These are phyloP conservation scores for Candida ipomoeae DNA, from an alignment of 805 yeast species.

Conservation along the genomic window DNA sequence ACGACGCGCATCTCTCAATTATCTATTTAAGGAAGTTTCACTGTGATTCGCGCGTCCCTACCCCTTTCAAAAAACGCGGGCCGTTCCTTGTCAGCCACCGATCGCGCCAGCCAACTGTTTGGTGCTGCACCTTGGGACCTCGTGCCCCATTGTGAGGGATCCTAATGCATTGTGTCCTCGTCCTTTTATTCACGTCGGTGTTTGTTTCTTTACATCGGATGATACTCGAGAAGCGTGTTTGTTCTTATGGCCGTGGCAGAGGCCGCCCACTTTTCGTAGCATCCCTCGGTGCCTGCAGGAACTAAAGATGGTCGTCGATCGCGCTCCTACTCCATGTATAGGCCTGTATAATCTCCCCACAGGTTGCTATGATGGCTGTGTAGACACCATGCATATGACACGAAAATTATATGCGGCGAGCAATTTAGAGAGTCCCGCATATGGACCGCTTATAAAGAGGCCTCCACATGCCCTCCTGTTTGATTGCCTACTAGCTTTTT, in stretches of 20 bases:
- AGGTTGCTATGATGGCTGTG: slow-evolving; percentile 4
- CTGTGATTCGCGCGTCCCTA: neutral
- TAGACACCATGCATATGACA: neutral
- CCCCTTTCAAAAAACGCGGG: neutral
- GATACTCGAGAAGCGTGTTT: too few species aligned
- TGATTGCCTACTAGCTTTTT: neutral
- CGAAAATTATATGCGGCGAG: neutral
- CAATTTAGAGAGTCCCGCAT: neutral
- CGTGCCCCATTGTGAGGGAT: neutral
- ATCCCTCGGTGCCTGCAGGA: neutral
- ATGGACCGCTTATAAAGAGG: neutral
- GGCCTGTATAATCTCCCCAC: slow-evolving; percentile 2
- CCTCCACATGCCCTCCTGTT: neutral
- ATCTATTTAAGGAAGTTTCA: neutral
- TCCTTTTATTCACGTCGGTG: neutral
- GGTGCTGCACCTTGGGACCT: neutral
- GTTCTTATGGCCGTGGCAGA: neutral
- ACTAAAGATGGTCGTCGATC: neutral
- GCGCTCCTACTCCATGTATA: neutral
- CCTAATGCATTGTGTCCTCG: neutral
- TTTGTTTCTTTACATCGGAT: neutral
- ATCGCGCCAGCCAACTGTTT: slow-evolving; percentile 4
- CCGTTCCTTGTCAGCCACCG: neutral
- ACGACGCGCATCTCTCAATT: neutral
- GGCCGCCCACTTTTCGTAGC: neutral